Evolutionary conservation across 192 early-diverging fungal species (phyloP), one percentile per base, ranked within the genome.

Genomic region (Umbelopsis isabellina): DNA sequence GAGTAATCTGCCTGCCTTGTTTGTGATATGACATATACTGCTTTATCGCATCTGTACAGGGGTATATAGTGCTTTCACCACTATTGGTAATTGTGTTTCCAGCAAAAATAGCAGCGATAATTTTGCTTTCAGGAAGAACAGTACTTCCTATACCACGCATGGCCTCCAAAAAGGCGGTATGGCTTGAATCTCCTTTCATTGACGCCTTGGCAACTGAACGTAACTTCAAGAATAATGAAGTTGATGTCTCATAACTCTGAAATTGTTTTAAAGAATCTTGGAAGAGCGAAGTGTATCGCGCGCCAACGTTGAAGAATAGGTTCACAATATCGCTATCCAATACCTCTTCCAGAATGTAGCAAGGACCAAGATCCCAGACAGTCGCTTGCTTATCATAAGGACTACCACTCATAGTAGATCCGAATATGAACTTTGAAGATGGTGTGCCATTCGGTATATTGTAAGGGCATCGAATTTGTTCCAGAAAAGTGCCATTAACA

Each of bases 201-300:
- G 64, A 48, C 9, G 53, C 27, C 49, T 65, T 72, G 35, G 61
- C 53, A 3, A 73, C 53, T 13, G 72, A 72, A 16, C 79, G 69
- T 18, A 89, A 49, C 37, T 75, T 84, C 67, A 87, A 75, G 67
- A 79, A 83, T 1, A 88, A 47, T 1, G 82, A 73, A 3, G 86
- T 88, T 1, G 85, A 86, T 12, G 86, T 88, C 72, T 90, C 88
- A 44, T 89, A 88, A 0, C 88, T 89, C 58, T 87, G 85, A 73
- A 91, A 92, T 66, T 90, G 85, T 10, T 80, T 72, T 3, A 90
- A 70, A 11, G 83, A 84, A 65, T 88, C 90, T 67, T 91, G 89
- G 53, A 86, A 92, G 65, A 87, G 82, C 1, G 84, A 82, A 23
- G 77, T 79, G 75, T 91, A 91, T 0, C 89, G 81, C 44, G 87